A percentile compares a stretch with the other conserved stretches of the same genome.
These are phyloP conservation scores for Aspergillus haitiensis DNA, from an alignment of 495 filamentous ascomycete genomes.

Conservation along the genomic window DNA sequence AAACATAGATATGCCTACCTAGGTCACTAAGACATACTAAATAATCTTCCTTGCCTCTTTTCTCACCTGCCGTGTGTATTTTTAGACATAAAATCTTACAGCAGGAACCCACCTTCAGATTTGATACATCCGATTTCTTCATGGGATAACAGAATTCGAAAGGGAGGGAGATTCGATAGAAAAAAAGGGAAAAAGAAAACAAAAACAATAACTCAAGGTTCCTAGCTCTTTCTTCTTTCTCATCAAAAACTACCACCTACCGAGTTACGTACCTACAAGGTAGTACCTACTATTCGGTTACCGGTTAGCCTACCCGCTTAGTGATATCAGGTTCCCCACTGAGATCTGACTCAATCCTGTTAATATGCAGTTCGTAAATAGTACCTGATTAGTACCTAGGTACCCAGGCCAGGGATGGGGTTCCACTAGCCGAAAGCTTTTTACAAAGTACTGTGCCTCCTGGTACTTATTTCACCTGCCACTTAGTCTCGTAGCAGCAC, in stretches of 20 bases:
- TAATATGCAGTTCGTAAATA: slow-evolving; percentile 4
- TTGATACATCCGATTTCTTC: background rate
- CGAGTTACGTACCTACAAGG: no score
- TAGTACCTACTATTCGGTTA: background rate
- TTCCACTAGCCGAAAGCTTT: background rate
- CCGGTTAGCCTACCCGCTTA: background rate
- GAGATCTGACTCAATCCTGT: background rate
- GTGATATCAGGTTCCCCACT: slow-evolving; percentile 1
- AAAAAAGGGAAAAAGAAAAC: background rate
- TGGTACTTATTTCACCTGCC: no score
- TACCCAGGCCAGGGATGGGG: background rate
- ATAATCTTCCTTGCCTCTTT: no score
- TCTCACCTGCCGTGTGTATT: no score
- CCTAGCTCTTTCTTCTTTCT: no score
- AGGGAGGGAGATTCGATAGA: background rate
- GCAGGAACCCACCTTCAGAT: background rate
- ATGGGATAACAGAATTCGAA: background rate
- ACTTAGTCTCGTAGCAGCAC: no score
- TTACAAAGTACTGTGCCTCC: no score
- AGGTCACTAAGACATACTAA: no score
- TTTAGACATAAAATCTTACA: background rate
- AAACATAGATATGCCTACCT: no score
- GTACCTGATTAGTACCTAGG: background rate
- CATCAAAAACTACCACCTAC: no score
- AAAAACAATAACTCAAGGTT: background rate